Evolutionary conservation across 441 rosid species (phyloP).

Genomic region (Populus hybrid): DNA sequence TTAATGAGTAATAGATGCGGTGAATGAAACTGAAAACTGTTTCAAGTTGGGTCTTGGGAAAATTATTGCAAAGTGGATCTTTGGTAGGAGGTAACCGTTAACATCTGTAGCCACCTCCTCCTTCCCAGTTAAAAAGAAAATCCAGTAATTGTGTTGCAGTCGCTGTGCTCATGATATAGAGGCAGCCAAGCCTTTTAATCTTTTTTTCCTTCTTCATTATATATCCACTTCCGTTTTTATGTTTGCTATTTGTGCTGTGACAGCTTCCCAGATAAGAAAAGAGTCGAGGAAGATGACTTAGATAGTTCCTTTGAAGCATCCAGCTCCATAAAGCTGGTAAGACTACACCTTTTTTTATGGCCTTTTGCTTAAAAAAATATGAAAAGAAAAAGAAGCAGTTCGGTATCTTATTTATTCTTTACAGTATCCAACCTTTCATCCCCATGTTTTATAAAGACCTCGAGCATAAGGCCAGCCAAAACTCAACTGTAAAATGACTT

Average conservation of each 20-base stretch:
- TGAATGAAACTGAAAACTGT: conserved; percentile 22
- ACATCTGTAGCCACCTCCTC: conserved; percentile 8
- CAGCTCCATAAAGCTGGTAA: conserved; percentile 60
- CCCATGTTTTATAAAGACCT: neutral
- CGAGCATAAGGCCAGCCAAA: neutral
- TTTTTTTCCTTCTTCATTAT: conserved; percentile 20
- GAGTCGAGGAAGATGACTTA: conserved; percentile 40
- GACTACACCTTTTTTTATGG: conserved; percentile 18
- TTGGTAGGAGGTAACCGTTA: conserved; percentile 25
- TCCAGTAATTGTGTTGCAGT: neutral
- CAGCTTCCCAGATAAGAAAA: conserved; percentile 75
- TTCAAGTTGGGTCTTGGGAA: conserved; percentile 25
- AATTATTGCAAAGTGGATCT: conserved; percentile 25
- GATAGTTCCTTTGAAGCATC: conserved; percentile 46
- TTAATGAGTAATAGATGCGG: conserved; percentile 7
- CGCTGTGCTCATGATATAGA: conserved; percentile 1
- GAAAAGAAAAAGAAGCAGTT: conserved; percentile 22
- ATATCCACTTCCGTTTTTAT: conserved; percentile 20
- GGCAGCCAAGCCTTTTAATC: conserved; percentile 16
- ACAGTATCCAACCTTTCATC: neutral
- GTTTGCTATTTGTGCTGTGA: conserved; percentile 30
- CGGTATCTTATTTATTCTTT: conserved; percentile 28
- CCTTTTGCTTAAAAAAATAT: conserved; percentile 7
- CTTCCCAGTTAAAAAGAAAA: neutral
- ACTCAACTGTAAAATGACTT: neutral